Evolutionary conservation across 495 filamentous ascomycete species (phyloP), one percentile per base, ranked within the genome.

Genomic region (Diplogelasinospora grovesii): DNA sequence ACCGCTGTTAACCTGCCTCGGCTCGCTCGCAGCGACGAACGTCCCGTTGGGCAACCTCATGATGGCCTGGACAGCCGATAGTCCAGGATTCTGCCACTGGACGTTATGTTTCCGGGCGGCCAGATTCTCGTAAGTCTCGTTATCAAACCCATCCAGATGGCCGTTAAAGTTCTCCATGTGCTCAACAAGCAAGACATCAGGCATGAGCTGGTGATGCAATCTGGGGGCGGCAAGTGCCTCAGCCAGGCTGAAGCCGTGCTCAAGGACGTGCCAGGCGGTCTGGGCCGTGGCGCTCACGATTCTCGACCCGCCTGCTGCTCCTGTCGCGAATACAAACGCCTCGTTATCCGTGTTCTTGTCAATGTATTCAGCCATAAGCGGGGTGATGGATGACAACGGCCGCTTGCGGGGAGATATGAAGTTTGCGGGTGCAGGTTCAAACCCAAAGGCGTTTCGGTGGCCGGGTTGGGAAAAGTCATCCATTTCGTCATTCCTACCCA

Each of bases 211-310:
- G 50, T 96, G 85, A 57, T 96, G 89, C 13, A 92, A 49, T 0
- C 89, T 64, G 2, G 86, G 83, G 25, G 65, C 50, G 0, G 76
- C 75, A 14, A 95, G 66, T 0, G 85, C 80, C 26, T 82, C 68
- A 4, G 65, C 52, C 29, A 79, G 61, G 1, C 65, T 73, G 49
- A 81, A 63, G 27, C 68, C 66, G 18, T 75, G 69, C 41, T 90
- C 85, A 0, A 96, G 66, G 4, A 85, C 67, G 51, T 86, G 71
- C 51, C 82, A 81, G 16, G 89, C 71, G 38, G 77, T 79, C 60
- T 92, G 86, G 30, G 88, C 72, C 0, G 83, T 90, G 0, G 85
- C 68, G 0, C 86, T 93, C 60, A 90, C 89, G 57, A 95, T 96
- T 4, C 85, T 74, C n/a, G 79, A 85, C 5, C 89, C 89, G 16